Evolutionary conservation across 1,284 basidiomycete species (phyloP), one percentile per base, ranked within the genome.

Genomic region (Mrakiaceae sp.): DNA sequence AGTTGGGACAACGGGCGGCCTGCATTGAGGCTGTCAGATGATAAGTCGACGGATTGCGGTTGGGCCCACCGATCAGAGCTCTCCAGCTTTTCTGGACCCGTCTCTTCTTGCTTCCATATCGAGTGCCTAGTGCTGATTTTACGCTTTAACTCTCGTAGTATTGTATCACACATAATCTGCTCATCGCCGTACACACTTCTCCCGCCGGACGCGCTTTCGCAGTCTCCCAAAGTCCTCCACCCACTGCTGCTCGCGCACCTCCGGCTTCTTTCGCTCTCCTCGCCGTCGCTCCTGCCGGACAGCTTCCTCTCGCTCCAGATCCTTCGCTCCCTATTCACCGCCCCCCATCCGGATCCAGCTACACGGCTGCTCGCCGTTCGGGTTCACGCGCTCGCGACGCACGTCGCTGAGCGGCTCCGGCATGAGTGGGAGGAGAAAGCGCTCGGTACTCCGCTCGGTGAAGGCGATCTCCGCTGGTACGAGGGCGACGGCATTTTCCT

Each of bases 371-470:
- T 94, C 16, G 85, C 90, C 6, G 84, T 92, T 53, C 81, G 84
- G 39, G 88, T 87, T 69, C 87, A 90, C 72, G 81, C 87, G 0
- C 73, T 86, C 61, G 86, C 90, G 70, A 81, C 80, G 60, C 81
- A 84, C 2, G 88, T 92, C 85, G 82, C 83, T 50, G 91, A 94
- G 74, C 80, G 76, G 0, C 85, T 87, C 67, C 81, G 89, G 43
- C 81, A 83, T 48, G 81, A 81, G 64, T 73, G 89, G 69, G 87
- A 90, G 73, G 74, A 74, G 50, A 74, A 81, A 58, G 74, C 83
- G 8, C 75, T 93, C 4, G 87, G 87, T 79, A 76, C 3, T 71
- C 88, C 40, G 74, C 79, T 14, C 84, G 79, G 70, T 81, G 80
- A 0, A n/a, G 69, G 76, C 53, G 76, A 79, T 12, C 51, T 66